Conservation (phyloP, 2,329 filamentous ascomycete species). For the Clonostachys solani region DNA sequence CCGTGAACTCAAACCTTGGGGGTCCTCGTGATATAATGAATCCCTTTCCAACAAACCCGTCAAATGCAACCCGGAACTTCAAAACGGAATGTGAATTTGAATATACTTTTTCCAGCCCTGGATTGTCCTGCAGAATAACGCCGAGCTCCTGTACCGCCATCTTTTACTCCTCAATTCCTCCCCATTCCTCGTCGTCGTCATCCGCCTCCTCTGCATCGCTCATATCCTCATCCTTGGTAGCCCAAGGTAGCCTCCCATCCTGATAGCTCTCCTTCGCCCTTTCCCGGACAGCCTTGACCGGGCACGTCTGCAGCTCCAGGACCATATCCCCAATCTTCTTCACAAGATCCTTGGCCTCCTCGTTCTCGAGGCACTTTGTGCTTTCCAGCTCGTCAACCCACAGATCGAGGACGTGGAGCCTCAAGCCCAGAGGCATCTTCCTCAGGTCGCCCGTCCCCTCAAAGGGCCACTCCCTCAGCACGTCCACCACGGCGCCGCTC, state of each 20-base stretch:
- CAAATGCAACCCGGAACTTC: too few species aligned
- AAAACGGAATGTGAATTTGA: too few species aligned
- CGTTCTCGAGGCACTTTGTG: conserved; percentile 46
- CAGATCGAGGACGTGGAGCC: conserved; percentile 84
- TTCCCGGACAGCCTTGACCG: conserved; percentile 67
- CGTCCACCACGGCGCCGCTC: conserved; percentile 18
- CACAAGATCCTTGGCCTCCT: conserved; percentile 42
- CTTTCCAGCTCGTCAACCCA: conserved; percentile 88
- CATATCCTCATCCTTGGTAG: conserved; percentile 29
- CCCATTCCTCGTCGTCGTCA: conserved; percentile 49
- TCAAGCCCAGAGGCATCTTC: conserved; percentile 75
- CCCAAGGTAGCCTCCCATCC: conserved; percentile 71
- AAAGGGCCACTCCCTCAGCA: conserved; percentile 23
- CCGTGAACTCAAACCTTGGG: too few species aligned
- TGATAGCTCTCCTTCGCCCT: conserved; percentile 66
- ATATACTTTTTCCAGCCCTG: too few species aligned
- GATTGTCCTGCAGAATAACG: too few species aligned
- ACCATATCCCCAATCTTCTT: conserved; percentile 50
- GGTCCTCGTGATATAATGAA: too few species aligned
- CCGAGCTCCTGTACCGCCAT: background rate
- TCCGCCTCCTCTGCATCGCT: conserved; percentile 22
- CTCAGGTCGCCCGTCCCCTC: conserved; percentile 31
- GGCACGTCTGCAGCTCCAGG: conserved; percentile 50
- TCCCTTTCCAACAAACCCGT: too few species aligned
- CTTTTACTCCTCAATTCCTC: conserved; percentile 61